phyloP scores from a whole-genome alignment of 1,139 yeast genomes.

The Sugiyamaella xylanicola region DNA sequence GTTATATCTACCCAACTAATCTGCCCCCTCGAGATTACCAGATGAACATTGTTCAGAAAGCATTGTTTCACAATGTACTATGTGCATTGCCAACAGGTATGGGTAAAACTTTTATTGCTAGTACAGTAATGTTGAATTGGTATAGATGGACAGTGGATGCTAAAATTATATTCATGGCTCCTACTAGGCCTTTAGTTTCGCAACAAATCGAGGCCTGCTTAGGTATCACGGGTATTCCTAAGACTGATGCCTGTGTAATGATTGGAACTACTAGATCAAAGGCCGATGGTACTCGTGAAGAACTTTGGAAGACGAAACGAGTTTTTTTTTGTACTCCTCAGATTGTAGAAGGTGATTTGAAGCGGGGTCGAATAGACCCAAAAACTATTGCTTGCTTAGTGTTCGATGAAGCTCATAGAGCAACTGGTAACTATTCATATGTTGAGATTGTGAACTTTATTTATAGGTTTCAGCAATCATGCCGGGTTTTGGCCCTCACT shows the following conservation, averaged over 20 bases:
- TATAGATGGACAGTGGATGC: constrained; percentile 77
- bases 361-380: constrained; percentile 74
- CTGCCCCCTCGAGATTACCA: constrained; percentile 86
- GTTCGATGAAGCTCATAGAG: constrained; percentile 94
- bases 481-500: constrained; percentile 79
- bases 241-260: constrained; percentile 74
- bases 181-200: constrained; percentile 95
- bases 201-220: constrained; percentile 95
- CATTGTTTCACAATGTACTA: constrained; percentile 71
- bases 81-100: constrained; percentile 97
- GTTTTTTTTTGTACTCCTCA: constrained; percentile 97
- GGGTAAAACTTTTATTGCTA: constrained; percentile 96
- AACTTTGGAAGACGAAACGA: constrained; percentile 72
- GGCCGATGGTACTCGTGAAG: constrained; percentile 48
- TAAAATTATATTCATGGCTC: constrained; percentile 92
- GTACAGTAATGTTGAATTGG: constrained; percentile 89
- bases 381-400: constrained; percentile 73
- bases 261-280: constrained; percentile 51
- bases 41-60: constrained; percentile 69
- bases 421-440: constrained; percentile 88
- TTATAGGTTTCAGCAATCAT: constrained; percentile 62
- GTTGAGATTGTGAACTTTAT: constrained; percentile 74
- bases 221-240: constrained; percentile 81
- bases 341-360: constrained; percentile 87
- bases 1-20: constrained; percentile 84